phyloP scores from a whole-genome alignment of 768 basidiomycete species.

The Megacollybia marginata region DNA sequence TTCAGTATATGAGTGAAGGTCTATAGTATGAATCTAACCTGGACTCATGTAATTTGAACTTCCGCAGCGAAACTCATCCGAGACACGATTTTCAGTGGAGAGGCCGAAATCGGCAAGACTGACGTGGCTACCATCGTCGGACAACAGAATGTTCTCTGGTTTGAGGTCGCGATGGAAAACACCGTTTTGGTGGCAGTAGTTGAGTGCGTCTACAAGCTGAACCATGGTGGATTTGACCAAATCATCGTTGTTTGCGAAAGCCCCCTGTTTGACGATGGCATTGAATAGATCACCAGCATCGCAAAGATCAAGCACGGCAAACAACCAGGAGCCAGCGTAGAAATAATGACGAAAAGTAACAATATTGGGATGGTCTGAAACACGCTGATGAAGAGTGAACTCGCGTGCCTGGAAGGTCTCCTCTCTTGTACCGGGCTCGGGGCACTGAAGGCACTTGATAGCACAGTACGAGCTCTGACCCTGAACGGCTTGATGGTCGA shows the following conservation, averaged over 20 bases:
- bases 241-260: conserved; percentile 47
- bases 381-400: conserved; percentile 46
- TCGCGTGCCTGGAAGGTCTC: conserved; percentile 62
- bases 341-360: conserved; percentile 62
- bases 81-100: conserved; percentile 38
- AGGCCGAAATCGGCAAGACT: conserved; percentile 78
- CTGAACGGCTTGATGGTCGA: conserved; percentile 36
- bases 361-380: conserved; percentile 54
- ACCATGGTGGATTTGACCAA: conserved; percentile 64
- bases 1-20: conserved; percentile 8
- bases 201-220: conserved; percentile 76
- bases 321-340: conserved; percentile 53
- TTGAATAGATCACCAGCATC: conserved; percentile 62
- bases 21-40: conserved; percentile 29
- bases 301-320: conserved; percentile 57
- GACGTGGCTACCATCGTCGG: conserved; percentile 41
- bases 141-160: conserved; percentile 73
- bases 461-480: conserved; percentile 44
- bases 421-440: conserved; percentile 45
- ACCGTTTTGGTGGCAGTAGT: conserved; percentile 60
- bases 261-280: conserved; percentile 50
- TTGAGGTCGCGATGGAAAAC: conserved; percentile 87
- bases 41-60: conserved; percentile 66
- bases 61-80: conserved; percentile 49
- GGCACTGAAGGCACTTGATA: conserved; percentile 68